phyloP scores from a whole-genome alignment of 176 grass and related monocot genomes.

The Tillandsia fasciculata region DNA sequence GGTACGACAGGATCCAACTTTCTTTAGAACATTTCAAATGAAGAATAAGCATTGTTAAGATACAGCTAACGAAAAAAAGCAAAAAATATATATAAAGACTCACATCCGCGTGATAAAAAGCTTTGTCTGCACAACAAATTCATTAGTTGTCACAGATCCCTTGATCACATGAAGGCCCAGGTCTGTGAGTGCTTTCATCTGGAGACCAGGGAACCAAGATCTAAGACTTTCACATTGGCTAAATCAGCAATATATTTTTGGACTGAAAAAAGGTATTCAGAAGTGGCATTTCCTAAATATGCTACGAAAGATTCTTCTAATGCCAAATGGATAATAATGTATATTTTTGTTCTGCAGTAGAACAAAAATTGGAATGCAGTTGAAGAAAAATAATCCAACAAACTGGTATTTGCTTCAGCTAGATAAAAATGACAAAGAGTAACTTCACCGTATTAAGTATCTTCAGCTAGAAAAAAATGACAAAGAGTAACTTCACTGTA shows the following conservation, averaged over 20 bases:
- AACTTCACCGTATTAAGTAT: neutral
- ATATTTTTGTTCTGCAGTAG: neutral
- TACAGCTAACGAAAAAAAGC: slow-evolving; percentile 10
- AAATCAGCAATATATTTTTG: neutral
- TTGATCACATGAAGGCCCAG: slow-evolving; percentile 91
- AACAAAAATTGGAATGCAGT: neutral
- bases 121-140: slow-evolving; percentile 64
- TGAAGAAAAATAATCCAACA: neutral
- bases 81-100: slow-evolving; percentile 26
- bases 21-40: neutral
- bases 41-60: neutral
- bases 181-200: slow-evolving; percentile 93
- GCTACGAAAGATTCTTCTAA: neutral
- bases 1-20: neutral
- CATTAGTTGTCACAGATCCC: slow-evolving; percentile 74
- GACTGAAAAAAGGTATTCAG: slow-evolving; percentile 27
- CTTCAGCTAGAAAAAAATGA: neutral
- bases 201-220: slow-evolving; percentile 16
- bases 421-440: neutral
- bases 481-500: slow-evolving; percentile 35
- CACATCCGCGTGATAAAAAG: slow-evolving; percentile 84
- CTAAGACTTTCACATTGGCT: neutral
- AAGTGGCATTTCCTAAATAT: slow-evolving; percentile 1
- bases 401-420: neutral
- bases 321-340: neutral